Evolutionary conservation across 148 eudicot species (phyloP).

Genomic region (Nyssa sinensis): DNA sequence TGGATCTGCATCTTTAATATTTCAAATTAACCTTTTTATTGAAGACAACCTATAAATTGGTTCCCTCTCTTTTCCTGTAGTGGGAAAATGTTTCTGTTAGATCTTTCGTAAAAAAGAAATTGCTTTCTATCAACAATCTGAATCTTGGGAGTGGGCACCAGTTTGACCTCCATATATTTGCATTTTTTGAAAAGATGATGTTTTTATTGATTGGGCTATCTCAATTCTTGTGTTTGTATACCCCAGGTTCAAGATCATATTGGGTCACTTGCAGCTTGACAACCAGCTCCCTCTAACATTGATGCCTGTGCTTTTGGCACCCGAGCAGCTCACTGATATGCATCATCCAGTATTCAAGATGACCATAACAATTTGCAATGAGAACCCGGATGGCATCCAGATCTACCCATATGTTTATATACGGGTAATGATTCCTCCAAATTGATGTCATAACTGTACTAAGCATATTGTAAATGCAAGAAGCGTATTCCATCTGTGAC

Average conservation of each 20-base stretch:
- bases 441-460: not conserved
- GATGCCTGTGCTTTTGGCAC: constrained; percentile 91
- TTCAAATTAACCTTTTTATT: not conserved
- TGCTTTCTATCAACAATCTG: not conserved
- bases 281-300: constrained; percentile 87
- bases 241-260: constrained; percentile 79
- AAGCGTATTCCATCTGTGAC: not conserved
- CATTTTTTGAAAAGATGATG: not conserved
- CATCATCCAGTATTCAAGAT: constrained; percentile 89
- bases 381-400: constrained; percentile 82
- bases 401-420: constrained; percentile 81
- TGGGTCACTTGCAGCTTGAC: constrained; percentile 89
- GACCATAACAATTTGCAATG: constrained; percentile 72
- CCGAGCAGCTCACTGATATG: constrained; percentile 67
- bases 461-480: not conserved
- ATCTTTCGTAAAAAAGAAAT: not conserved
- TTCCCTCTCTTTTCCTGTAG: not conserved
- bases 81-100: not conserved
- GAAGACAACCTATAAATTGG: not conserved
- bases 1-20: not conserved
- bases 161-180: too few species aligned
- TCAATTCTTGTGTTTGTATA: constrained; percentile 11
- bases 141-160: too few species aligned
- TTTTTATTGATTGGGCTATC: not conserved
- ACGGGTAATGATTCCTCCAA: constrained; percentile 51